Evolutionary conservation across 2,329 filamentous ascomycete genomes (phyloP).

Genomic region (Meredithiella fracta): DNA sequence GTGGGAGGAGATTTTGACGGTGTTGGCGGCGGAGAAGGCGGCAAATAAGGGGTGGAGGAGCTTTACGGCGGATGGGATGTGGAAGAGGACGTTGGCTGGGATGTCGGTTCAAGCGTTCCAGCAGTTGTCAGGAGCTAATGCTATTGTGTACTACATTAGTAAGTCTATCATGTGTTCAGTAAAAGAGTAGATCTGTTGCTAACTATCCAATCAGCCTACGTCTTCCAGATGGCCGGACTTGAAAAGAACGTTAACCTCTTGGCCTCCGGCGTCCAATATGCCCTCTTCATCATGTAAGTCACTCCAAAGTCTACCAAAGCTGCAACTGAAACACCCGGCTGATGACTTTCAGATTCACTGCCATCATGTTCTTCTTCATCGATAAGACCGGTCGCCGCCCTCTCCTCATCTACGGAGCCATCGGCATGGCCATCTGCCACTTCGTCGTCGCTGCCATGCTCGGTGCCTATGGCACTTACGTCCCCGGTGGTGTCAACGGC

Average conservation of each 20-base stretch:
- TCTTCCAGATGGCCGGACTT: conserved; percentile 26
- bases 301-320: not conserved
- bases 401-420: conserved; percentile 46
- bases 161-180: not conserved
- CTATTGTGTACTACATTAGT: conserved; percentile 41
- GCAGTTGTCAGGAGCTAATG: conserved; percentile 39
- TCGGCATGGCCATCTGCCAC: conserved; percentile 48
- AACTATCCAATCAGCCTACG: conserved; percentile 17
- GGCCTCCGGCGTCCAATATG: conserved; percentile 39
- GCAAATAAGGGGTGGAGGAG: conserved; percentile 25
- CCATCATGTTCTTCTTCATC: conserved; percentile 30
- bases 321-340: conserved; percentile 26
- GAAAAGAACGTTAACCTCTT: conserved; percentile 32
- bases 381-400: conserved; percentile 44
- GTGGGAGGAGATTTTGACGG: conserved; percentile 31
- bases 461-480: conserved; percentile 27
- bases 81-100: conserved; percentile 35
- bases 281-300: conserved; percentile 20
- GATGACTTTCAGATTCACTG: conserved; percentile 24
- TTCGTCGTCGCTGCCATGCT: conserved; percentile 38
- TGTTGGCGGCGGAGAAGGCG: conserved; percentile 20
- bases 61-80: conserved; percentile 30
- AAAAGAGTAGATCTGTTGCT: not conserved
- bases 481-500: conserved; percentile 28
- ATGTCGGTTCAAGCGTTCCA: conserved; percentile 40